Evolutionary conservation across 1,284 basidiomycete species (phyloP).

Genomic region (Austroboletus novae-zelandiae): DNA sequence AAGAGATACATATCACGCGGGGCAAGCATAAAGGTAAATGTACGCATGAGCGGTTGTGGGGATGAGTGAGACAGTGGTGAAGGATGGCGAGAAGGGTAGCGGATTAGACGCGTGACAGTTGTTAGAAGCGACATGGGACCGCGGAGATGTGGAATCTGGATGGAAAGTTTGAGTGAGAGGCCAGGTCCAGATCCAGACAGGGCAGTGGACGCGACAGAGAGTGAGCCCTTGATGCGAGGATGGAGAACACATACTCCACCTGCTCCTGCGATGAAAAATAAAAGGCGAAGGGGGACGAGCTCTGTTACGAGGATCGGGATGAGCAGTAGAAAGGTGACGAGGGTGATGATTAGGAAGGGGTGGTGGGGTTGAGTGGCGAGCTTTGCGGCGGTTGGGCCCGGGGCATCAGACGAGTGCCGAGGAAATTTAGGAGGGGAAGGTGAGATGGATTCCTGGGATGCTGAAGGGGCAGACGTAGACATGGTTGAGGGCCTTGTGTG

Average conservation of each 20-base stretch:
- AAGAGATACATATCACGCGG: conserved; percentile 25
- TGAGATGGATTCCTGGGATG: not conserved
- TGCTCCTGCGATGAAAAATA: conserved; percentile 54
- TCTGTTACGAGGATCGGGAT: conserved; percentile 49
- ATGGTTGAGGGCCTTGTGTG: not conserved
- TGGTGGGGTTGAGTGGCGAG: conserved; percentile 27
- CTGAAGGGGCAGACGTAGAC: not conserved
- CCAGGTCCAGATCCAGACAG: conserved; percentile 16
- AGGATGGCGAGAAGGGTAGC: not conserved
- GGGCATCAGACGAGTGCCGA: too few species aligned
- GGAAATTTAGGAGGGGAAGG: not conserved
- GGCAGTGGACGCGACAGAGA: conserved; percentile 6
- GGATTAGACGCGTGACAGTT: not conserved
- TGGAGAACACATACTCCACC: conserved; percentile 38
- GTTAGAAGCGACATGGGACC: not conserved
- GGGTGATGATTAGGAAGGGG: conserved; percentile 40
- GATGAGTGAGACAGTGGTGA: not conserved
- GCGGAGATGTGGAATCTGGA: conserved; percentile 9
- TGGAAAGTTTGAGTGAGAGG: conserved; percentile 17
- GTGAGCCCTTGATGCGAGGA: not conserved
- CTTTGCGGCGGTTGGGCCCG: not conserved
- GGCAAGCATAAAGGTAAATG: conserved; percentile 14
- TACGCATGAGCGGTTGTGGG: not conserved
- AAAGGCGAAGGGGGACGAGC: conserved; percentile 54
- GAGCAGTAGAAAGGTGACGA: conserved; percentile 43